These are phyloP conservation scores for Phalaenopsis aphrodite DNA, from an alignment of 106 monocot species.

Conservation along the genomic window DNA sequence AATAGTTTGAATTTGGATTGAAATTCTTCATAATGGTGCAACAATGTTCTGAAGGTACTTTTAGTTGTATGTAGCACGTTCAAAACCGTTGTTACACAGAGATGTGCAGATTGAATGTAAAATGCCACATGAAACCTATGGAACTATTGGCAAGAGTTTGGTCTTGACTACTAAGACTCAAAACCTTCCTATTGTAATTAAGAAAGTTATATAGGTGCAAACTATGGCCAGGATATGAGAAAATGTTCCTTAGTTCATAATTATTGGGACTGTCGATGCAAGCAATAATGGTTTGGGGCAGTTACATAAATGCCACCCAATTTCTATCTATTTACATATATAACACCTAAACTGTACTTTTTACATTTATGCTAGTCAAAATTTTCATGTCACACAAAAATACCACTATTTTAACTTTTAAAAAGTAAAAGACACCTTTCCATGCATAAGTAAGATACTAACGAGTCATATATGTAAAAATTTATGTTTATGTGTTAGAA, in stretches of 20 bases:
- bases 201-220: background rate
- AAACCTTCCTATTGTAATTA: background rate
- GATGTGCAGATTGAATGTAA: background rate
- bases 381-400: too few relatives aligned
- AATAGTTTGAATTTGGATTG: background rate
- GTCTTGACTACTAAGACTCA: background rate
- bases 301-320: too few relatives aligned
- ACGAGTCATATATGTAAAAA: too few relatives aligned
- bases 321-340: too few relatives aligned
- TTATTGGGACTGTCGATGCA: background rate
- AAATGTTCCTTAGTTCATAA: background rate
- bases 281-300: background rate
- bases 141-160: background rate
- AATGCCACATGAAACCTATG: background rate
- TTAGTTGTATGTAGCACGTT: too few relatives aligned
- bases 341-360: too few relatives aligned
- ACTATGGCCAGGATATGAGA: background rate
- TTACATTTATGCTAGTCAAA: too few relatives aligned
- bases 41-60: background rate
- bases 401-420: too few relatives aligned
- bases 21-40: background rate
- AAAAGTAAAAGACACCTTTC: too few relatives aligned
- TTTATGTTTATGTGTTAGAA: too few relatives aligned
- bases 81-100: too few relatives aligned
- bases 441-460: too few relatives aligned